Conservation (phyloP, 1,284 basidiomycete species). For the Sparassis latifolia region DNA sequence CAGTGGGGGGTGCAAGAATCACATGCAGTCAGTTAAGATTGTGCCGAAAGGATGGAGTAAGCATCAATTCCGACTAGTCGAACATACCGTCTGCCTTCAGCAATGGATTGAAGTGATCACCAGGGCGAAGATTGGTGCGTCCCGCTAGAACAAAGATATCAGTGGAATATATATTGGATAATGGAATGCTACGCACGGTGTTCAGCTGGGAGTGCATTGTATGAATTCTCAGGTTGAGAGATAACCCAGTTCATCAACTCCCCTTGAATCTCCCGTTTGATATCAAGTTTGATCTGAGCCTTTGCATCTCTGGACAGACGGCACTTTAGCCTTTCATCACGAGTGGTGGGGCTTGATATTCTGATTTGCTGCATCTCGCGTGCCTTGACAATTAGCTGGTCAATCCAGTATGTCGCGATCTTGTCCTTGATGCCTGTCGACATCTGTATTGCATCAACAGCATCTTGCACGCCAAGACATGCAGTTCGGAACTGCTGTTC, state of each 20-base stretch:
- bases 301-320: slow-evolving; percentile 10
- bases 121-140: not conserved
- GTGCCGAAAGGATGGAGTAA: too few species aligned
- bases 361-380: slow-evolving; percentile 8
- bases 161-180: not conserved
- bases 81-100: too few species aligned
- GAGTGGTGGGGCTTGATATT: not conserved
- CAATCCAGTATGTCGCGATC: slow-evolving; percentile 26
- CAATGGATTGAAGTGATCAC: not conserved
- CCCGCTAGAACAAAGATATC: not conserved
- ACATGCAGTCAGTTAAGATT: too few species aligned
- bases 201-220: slow-evolving; percentile 9
- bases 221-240: slow-evolving; percentile 16
- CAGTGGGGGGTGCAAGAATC: too few species aligned
- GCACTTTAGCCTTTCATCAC: slow-evolving; percentile 3
- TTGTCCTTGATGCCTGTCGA: slow-evolving; percentile 31
- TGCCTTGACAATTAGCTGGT: slow-evolving; percentile 17
- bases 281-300: slow-evolving; percentile 8
- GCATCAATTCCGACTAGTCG: too few species aligned
- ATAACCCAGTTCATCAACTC: slow-evolving; percentile 21
- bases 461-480: slow-evolving; percentile 8
- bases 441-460: slow-evolving; percentile 15
- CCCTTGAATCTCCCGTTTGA: slow-evolving; percentile 13
- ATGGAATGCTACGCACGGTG: slow-evolving; percentile 9
- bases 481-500: too few species aligned